These are phyloP conservation scores for Lyophyllum decastes DNA, from an alignment of 768 basidiomycete genomes.

Conservation along the genomic window DNA sequence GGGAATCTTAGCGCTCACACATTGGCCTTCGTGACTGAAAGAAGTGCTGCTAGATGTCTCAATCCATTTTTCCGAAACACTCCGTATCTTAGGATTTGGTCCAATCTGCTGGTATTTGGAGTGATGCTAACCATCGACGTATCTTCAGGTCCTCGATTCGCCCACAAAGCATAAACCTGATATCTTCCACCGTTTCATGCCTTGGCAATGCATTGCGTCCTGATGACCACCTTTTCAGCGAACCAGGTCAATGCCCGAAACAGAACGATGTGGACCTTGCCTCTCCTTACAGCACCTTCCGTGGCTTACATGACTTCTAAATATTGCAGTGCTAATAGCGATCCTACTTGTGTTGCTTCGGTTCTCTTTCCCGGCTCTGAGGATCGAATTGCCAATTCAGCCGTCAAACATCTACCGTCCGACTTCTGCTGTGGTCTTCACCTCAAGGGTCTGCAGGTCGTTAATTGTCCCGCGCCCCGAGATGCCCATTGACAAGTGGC, in stretches of 20 bases:
- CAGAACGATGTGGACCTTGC: background rate
- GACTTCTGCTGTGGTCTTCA: background rate
- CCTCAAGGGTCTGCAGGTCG: background rate
- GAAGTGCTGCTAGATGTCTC: slow-evolving; percentile 3
- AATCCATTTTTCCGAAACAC: background rate
- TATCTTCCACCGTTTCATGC: background rate
- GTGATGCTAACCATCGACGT: too few species aligned
- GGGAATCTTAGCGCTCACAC: background rate
- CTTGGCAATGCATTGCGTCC: background rate
- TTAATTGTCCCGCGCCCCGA: background rate
- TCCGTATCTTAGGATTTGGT: background rate
- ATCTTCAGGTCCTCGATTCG: too few species aligned
- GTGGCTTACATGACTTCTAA: background rate
- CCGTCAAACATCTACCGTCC: background rate
- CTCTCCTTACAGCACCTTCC: background rate
- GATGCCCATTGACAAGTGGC: background rate
- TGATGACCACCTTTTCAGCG: too few species aligned
- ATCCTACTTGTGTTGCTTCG: background rate
- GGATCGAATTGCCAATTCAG: background rate
- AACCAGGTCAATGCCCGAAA: too few species aligned
- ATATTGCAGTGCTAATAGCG: background rate
- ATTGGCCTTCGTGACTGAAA: background rate
- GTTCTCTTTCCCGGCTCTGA: background rate
- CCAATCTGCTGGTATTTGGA: background rate
- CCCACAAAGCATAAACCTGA: too few species aligned